A percentile compares a stretch with the other conserved stretches of the same genome.
Conservation (phyloP, 805 yeast species). For the Metschnikowia chrysomelidarum region DNA sequence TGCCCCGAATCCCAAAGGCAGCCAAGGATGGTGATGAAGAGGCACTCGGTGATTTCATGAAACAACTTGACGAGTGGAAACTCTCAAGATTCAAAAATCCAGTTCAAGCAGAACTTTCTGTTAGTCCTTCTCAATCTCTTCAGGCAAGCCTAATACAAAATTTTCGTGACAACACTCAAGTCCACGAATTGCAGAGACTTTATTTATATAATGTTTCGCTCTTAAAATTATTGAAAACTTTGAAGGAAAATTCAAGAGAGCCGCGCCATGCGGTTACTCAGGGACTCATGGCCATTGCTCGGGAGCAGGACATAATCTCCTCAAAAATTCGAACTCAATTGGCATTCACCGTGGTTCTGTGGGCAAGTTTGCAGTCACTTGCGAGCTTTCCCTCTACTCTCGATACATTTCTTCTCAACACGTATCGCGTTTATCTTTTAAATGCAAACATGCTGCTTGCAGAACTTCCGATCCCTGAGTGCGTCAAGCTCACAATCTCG, state of each 20-base stretch:
- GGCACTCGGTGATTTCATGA: slow-evolving; percentile 14
- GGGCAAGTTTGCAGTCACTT: slow-evolving; percentile 6
- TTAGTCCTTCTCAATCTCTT: slow-evolving; percentile 4
- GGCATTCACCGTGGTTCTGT: slow-evolving; percentile 19
- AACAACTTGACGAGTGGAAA: slow-evolving; percentile 19
- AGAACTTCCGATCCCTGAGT: slow-evolving; percentile 14
- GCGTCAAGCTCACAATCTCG: slow-evolving; percentile 24
- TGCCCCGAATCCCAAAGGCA: slow-evolving; percentile 6
- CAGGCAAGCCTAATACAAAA: slow-evolving; percentile 11
- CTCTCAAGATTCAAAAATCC: slow-evolving; percentile 7
- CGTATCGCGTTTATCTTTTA: slow-evolving; percentile 14
- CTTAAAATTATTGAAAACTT: slow-evolving; percentile 16
- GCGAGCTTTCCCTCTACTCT: slow-evolving; percentile 10
- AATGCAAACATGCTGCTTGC: slow-evolving; percentile 4
- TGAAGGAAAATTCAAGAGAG: slow-evolving; percentile 2
- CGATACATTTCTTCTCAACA: slow-evolving; percentile 25
- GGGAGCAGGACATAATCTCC: slow-evolving; percentile 24
- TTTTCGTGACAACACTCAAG: slow-evolving; percentile 19
- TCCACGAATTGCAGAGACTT: slow-evolving; percentile 22
- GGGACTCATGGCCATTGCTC: slow-evolving; percentile 4
- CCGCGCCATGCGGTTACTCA: slow-evolving; percentile 5
- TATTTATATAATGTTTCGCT: slow-evolving; percentile 24
- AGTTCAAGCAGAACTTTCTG: background rate
- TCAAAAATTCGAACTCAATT: slow-evolving; percentile 18
- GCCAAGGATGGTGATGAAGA: slow-evolving; percentile 5